phyloP scores from a whole-genome alignment of 2,329 filamentous ascomycete genomes.

The Xylaria sp. region DNA sequence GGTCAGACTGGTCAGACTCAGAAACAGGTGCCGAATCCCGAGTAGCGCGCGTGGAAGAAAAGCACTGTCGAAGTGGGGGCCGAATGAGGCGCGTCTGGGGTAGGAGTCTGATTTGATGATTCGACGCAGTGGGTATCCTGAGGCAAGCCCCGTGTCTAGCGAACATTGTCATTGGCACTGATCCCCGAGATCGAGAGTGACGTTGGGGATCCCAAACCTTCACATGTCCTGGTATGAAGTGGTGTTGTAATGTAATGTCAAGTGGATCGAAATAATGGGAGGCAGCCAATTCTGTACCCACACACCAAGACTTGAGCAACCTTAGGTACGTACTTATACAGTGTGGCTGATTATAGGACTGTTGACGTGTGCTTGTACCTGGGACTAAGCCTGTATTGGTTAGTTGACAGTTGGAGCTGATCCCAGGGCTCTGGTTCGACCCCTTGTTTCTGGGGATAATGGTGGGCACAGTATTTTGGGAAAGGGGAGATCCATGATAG shows the following conservation, averaged over 20 bases:
- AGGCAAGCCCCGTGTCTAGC: constrained; percentile 25
- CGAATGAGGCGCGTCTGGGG: constrained; percentile 28
- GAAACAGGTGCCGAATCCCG: constrained; percentile 24
- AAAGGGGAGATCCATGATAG: neutral
- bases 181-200: neutral
- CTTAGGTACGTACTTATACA: neutral
- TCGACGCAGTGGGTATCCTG: constrained; percentile 15
- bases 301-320: neutral
- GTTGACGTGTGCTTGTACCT: constrained; percentile 1
- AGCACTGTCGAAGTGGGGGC: constrained; percentile 34
- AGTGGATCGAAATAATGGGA: constrained; percentile 2
- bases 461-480: neutral
- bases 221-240: constrained; percentile 10
- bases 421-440: neutral
- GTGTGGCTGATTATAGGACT: constrained; percentile 1
- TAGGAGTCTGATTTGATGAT: constrained; percentile 15
- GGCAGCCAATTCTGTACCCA: constrained; percentile 18
- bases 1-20: constrained; percentile 7
- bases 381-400: constrained; percentile 15
- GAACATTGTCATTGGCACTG: constrained; percentile 30
- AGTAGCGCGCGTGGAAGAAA: constrained; percentile 29
- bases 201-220: constrained; percentile 3
- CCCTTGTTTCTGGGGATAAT: constrained; percentile 2
- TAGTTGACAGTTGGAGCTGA: neutral
- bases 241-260: constrained; percentile 15